Percentiles rank a stretch among this genome's conserved stretches.
Conservation (phyloP, 257 asterid species). For the Fraxinus anomala region DNA sequence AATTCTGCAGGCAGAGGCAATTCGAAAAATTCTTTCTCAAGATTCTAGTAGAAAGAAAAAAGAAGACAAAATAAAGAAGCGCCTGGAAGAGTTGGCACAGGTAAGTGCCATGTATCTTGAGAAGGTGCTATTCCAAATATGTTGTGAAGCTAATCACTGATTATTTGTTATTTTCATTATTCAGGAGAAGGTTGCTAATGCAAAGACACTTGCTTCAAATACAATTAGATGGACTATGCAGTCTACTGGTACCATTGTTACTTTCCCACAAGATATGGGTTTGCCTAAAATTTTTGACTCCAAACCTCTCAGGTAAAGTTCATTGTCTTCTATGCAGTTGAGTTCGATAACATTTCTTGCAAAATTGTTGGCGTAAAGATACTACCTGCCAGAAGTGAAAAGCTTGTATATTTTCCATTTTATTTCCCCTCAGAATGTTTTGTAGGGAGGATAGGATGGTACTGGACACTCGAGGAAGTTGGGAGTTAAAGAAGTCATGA, state of each 20-base stretch:
- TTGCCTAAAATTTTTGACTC: neutral
- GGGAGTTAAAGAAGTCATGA: neutral
- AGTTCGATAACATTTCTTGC: neutral
- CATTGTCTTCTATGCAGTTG: neutral
- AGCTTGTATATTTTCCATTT: neutral
- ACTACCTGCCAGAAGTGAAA: neutral
- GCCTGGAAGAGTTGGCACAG: slow-evolving; percentile 9
- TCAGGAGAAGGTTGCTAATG: slow-evolving; percentile 8
- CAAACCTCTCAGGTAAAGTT: neutral
- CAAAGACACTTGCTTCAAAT: neutral
- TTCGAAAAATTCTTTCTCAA: neutral
- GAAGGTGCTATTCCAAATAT: neutral
- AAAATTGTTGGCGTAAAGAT: neutral
- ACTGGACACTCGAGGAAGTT: neutral
- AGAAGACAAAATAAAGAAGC: neutral
- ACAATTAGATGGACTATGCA: slow-evolving; percentile 1
- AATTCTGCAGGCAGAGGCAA: slow-evolving; percentile 39
- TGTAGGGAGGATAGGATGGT: neutral
- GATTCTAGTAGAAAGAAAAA: slow-evolving; percentile 3
- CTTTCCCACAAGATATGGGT: slow-evolving; percentile 10
- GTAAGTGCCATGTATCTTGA: neutral
- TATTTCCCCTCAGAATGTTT: neutral
- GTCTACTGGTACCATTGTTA: neutral
- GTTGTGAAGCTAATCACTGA: neutral
- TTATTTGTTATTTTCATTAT: neutral